Conservation (phyloP, 768 basidiomycete genomes). For the Trametes meyenii region DNA sequence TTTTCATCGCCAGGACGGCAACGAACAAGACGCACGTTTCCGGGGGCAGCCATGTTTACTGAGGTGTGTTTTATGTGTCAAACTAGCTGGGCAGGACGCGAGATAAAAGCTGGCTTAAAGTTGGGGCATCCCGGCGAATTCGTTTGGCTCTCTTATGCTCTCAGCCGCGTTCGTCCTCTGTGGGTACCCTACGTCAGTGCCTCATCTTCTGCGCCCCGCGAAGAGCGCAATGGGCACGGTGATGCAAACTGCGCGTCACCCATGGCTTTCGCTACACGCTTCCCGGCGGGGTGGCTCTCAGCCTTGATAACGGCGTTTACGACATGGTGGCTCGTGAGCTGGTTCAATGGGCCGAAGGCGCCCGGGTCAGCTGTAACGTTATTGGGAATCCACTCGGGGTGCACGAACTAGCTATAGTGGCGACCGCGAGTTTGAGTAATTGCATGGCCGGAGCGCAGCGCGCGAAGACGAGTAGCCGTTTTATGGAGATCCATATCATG, state of each 20-base stretch:
- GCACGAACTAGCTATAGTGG: no score
- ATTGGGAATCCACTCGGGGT: background rate
- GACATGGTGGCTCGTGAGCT: background rate
- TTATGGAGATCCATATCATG: no score
- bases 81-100: background rate
- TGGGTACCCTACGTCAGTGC: background rate
- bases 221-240: background rate
- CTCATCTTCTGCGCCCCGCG: background rate
- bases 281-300: no score
- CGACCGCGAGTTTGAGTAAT: no score
- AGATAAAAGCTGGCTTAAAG: background rate
- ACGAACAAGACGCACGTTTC: conserved; percentile 9
- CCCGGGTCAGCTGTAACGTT: background rate
- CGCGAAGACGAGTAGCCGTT: no score
- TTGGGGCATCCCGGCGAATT: background rate
- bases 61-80: background rate
- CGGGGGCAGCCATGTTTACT: conserved; percentile 18
- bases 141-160: background rate
- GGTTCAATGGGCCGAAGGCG: no score
- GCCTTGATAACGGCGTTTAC: background rate
- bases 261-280: background rate
- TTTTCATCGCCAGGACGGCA: no score
- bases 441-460: no score
- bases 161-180: background rate
- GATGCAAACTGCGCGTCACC: conserved; percentile 3